Conservation (phyloP, 2,329 filamentous ascomycete species). For the Emergomyces orientalis region DNA sequence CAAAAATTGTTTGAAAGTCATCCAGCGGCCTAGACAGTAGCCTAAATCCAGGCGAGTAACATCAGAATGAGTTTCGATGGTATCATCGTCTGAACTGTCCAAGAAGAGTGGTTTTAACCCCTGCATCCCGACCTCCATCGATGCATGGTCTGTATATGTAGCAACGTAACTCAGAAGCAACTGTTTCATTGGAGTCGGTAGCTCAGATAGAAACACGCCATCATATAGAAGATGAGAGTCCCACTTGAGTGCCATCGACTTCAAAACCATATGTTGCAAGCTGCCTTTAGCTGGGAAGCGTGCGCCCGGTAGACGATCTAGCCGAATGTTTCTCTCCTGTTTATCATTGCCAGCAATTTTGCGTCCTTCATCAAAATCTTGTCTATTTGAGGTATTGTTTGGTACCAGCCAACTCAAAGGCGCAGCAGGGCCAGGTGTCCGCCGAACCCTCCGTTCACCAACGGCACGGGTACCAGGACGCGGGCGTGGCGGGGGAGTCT, state of each 20-base stretch:
- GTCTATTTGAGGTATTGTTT: slow-evolving; percentile 5
- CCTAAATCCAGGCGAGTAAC: slow-evolving; percentile 46
- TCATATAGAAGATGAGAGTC: slow-evolving; percentile 49
- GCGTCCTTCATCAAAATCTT: slow-evolving; percentile 2
- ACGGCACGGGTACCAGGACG: slow-evolving; percentile 29
- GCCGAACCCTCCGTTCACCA: slow-evolving; percentile 27
- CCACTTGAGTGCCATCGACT: slow-evolving; percentile 49
- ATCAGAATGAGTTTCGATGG: slow-evolving; percentile 28
- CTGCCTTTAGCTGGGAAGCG: slow-evolving; percentile 32
- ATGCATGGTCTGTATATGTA: slow-evolving; percentile 38
- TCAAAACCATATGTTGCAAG: slow-evolving; percentile 44
- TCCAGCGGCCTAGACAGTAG: slow-evolving; percentile 40
- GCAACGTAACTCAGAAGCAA: slow-evolving; percentile 49
- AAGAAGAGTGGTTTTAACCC: slow-evolving; percentile 45
- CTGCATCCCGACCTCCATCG: slow-evolving; percentile 31
- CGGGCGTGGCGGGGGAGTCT: slow-evolving; percentile 35
- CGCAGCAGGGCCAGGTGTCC: slow-evolving; percentile 37
- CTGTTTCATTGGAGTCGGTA: slow-evolving; percentile 45
- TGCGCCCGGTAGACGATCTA: slow-evolving; percentile 34
- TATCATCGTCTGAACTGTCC: slow-evolving; percentile 13
- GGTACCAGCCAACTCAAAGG: slow-evolving; percentile 38
- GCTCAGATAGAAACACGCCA: slow-evolving; percentile 42
- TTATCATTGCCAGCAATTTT: slow-evolving; percentile 15
- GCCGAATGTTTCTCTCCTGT: slow-evolving; percentile 20
- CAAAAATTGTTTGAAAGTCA: slow-evolving; percentile 41